Evolutionary conservation across 805 yeast genomes (phyloP).

Genomic region (Grigorovia transvaalensis): DNA sequence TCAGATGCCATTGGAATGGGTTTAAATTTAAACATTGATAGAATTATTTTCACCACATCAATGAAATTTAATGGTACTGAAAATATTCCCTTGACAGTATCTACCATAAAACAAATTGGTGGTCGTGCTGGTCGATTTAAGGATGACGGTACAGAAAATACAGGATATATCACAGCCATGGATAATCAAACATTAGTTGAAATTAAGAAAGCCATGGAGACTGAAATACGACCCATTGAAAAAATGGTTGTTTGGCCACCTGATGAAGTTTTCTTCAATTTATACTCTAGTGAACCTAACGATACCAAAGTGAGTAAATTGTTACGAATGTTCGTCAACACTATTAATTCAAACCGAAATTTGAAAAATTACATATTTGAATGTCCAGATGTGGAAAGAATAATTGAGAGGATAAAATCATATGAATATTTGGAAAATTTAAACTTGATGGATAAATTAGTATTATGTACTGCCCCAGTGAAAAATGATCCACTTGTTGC

Average conservation of each 20-base stretch:
- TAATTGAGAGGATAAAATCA: conserved; percentile 33
- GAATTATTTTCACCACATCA: conserved; percentile 64
- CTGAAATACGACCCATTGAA: conserved; percentile 41
- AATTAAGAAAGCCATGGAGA: conserved; percentile 38
- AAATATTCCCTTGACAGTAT: conserved; percentile 39
- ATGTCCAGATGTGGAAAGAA: conserved; percentile 21
- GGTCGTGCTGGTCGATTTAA: conserved; percentile 90
- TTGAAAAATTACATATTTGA: conserved; percentile 15
- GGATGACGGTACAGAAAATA: conserved; percentile 14
- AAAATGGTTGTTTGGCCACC: conserved; percentile 79
- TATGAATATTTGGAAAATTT: conserved; percentile 35
- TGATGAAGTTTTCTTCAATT: conserved; percentile 44
- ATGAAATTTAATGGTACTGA: conserved; percentile 61
- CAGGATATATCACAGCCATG: conserved; percentile 49
- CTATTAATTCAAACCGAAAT: conserved; percentile 4
- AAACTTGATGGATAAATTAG: conserved; percentile 46
- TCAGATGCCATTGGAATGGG: conserved; percentile 99
- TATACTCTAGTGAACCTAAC: background rate
- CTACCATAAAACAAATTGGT: conserved; percentile 82
- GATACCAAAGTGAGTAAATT: background rate
- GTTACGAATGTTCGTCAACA: background rate
- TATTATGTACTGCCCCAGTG: conserved; percentile 55
- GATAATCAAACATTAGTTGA: conserved; percentile 33
- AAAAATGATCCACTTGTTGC: conserved; percentile 30
- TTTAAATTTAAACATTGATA: conserved; percentile 68